Conservation (phyloP, 2,329 filamentous ascomycete genomes). For the Ilyonectria sp. region DNA sequence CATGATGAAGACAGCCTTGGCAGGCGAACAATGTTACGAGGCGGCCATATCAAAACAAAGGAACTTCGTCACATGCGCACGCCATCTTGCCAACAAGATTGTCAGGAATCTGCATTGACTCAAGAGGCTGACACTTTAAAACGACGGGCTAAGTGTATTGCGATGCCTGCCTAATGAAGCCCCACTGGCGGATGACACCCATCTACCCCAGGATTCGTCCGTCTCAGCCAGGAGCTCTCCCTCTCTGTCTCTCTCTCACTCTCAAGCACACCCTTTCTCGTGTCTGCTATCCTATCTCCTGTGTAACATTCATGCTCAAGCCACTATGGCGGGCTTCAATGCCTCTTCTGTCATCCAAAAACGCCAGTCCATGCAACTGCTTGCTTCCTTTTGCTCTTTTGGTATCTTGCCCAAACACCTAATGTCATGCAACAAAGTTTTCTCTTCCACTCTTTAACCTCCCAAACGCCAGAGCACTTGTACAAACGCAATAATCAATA, state of each 20-base stretch:
- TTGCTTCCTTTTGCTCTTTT: constrained; percentile 30
- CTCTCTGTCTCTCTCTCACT: neutral
- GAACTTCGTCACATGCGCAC: neutral
- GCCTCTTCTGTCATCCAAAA: constrained; percentile 33
- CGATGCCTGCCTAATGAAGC: neutral
- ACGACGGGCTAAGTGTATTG: neutral
- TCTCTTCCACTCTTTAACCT: constrained; percentile 24
- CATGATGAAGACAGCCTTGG: neutral
- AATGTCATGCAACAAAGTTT: constrained; percentile 33
- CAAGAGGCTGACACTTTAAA: neutral
- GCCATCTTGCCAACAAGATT: neutral
- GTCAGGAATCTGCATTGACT: neutral
- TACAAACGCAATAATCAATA: constrained; percentile 49
- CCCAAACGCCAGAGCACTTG: constrained; percentile 41
- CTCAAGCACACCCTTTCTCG: neutral
- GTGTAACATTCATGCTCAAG: constrained; percentile 30
- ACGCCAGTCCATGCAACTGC: constrained; percentile 40
- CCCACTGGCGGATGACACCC: neutral
- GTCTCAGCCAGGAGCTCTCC: neutral
- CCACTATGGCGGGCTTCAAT: constrained; percentile 28
- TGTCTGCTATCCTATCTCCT: neutral
- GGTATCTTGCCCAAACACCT: constrained; percentile 45
- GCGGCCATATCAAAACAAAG: neutral
- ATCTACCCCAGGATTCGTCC: neutral
- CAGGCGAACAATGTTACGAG: neutral